Evolutionary conservation across 2,329 filamentous ascomycete species (phyloP).

Genomic region (Allantophomopsis cytisporea): DNA sequence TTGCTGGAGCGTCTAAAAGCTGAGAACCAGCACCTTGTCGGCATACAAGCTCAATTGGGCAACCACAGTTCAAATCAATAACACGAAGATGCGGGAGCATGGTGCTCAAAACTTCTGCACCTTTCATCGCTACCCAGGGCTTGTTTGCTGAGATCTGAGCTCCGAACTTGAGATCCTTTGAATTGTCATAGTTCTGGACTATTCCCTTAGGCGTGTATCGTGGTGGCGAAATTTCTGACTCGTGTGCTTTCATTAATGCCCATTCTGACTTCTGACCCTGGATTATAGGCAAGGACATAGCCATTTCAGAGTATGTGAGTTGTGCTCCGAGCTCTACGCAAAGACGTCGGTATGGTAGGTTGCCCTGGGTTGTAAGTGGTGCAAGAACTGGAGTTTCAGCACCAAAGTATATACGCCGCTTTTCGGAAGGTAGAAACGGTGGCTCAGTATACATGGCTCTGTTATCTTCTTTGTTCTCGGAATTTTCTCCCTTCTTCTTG

Average conservation of each 20-base stretch:
- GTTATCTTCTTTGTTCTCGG: slow-evolving; percentile 46
- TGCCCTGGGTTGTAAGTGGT: slow-evolving; percentile 91
- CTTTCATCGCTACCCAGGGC: slow-evolving; percentile 80
- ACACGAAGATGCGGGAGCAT: slow-evolving; percentile 75
- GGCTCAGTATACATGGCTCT: slow-evolving; percentile 75
- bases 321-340: slow-evolving; percentile 84
- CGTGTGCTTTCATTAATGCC: slow-evolving; percentile 87
- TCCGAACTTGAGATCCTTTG: slow-evolving; percentile 76
- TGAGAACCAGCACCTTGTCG: slow-evolving; percentile 81
- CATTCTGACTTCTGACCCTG: slow-evolving; percentile 88
- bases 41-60: slow-evolving; percentile 90
- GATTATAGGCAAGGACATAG: slow-evolving; percentile 76
- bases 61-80: slow-evolving; percentile 93
- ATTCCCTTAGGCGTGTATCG: slow-evolving; percentile 44
- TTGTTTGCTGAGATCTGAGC: slow-evolving; percentile 89
- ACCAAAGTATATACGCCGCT: slow-evolving; percentile 86
- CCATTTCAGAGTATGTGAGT: slow-evolving; percentile 97
- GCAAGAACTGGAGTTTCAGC: slow-evolving; percentile 88
- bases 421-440: slow-evolving; percentile 83
- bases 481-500: slow-evolving; percentile 22
- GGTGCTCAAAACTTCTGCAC: slow-evolving; percentile 65
- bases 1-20: slow-evolving; percentile 74
- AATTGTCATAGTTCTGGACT: slow-evolving; percentile 68
- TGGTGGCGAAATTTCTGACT: slow-evolving; percentile 65
- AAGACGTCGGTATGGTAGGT: slow-evolving; percentile 83